Evolutionary conservation across 495 filamentous ascomycete species (phyloP).

Genomic region (Talaromyces liani): DNA sequence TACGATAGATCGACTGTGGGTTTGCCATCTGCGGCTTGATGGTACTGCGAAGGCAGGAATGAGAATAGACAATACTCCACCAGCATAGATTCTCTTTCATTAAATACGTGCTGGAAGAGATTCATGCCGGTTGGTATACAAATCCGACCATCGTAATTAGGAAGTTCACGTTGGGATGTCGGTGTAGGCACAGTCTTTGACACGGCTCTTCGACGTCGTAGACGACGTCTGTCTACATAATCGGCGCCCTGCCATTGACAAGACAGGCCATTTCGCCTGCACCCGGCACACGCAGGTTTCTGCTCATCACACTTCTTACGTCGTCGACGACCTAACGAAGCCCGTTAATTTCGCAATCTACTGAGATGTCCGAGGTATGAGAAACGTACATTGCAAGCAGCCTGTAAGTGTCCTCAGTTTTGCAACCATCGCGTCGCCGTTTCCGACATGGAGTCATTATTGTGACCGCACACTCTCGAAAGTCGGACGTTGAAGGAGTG

Average conservation of each 20-base stretch:
- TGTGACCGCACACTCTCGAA: neutral
- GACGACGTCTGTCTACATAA: neutral
- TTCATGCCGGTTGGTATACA: neutral
- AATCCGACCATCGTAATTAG: neutral
- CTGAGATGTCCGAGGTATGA: neutral
- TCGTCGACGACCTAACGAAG: constrained; percentile 1
- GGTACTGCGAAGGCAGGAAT: constrained; percentile 4
- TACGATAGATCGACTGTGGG: constrained; percentile 7
- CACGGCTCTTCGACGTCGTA: neutral
- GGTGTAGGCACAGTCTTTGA: neutral
- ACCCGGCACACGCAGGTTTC: neutral
- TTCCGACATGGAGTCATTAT: neutral
- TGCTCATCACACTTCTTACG: constrained; percentile 5
- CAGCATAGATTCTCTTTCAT: neutral
- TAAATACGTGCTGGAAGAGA: neutral
- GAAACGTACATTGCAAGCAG: neutral
- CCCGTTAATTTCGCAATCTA: neutral
- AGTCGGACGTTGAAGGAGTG: neutral
- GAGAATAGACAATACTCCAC: constrained; percentile 1
- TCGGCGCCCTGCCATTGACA: constrained; percentile 1
- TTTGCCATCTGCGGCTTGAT: constrained; percentile 5
- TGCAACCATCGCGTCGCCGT: neutral
- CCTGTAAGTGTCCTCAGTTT: constrained; percentile 6
- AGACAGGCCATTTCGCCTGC: neutral
- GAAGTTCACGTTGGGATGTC: neutral